Conservation (phyloP, 805 yeast genomes). For the Zygoascus bituminiphila region DNA sequence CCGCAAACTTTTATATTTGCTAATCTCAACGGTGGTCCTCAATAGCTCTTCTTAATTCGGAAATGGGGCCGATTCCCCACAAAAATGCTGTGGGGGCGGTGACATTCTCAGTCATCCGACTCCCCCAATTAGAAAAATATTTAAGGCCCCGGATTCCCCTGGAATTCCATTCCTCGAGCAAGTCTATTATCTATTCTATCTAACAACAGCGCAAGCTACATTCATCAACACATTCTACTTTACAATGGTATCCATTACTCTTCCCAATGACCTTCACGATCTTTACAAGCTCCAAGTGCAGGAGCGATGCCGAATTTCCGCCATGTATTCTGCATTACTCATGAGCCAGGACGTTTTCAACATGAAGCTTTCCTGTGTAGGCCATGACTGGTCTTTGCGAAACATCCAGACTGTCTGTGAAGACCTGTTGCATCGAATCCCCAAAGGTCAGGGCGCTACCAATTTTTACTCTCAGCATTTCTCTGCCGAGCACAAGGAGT, state of each 20-base stretch:
- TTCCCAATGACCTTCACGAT: conserved; percentile 3
- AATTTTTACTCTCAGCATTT: conserved; percentile 24
- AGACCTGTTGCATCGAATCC: conserved; percentile 23
- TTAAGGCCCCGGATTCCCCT: neutral
- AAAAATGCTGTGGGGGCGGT: neutral
- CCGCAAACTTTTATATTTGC: neutral
- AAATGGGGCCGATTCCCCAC: neutral
- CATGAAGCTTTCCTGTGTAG: conserved; percentile 25
- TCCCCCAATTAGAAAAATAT: neutral
- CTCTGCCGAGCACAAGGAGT: conserved; percentile 17
- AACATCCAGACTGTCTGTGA: conserved; percentile 26
- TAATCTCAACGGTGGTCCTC: neutral
- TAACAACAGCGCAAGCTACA: neutral
- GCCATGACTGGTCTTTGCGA: conserved; percentile 29
- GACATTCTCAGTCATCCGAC: neutral
- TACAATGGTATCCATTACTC: neutral
- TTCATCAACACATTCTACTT: too few species aligned
- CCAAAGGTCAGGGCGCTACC: conserved; percentile 16
- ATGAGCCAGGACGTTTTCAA: conserved; percentile 20
- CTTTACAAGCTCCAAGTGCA: conserved; percentile 25
- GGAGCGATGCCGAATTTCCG: conserved; percentile 24
- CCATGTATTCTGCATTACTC: conserved; percentile 24
- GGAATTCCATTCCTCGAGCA: neutral
- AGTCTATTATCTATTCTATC: neutral
- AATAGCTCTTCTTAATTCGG: neutral